Evolutionary conservation across 2,329 filamentous ascomycete genomes (phyloP).

Genomic region (Ilyonectria sp.): DNA sequence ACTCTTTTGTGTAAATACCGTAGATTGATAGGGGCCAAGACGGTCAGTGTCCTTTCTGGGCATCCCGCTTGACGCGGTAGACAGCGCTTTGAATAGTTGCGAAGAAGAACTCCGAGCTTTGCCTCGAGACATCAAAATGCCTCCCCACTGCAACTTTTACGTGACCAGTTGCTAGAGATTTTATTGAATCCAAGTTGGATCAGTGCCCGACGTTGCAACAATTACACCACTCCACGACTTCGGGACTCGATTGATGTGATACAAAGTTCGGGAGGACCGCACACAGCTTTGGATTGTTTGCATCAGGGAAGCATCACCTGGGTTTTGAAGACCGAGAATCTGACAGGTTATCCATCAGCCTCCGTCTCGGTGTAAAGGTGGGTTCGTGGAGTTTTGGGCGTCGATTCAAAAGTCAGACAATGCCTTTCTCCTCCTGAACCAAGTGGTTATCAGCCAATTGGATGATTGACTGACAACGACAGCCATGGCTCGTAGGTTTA

Average conservation of each 20-base stretch:
- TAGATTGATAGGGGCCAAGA: constrained; percentile 24
- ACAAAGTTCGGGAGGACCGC: too few relatives aligned
- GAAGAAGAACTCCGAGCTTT: constrained; percentile 14
- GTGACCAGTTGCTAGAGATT: not conserved
- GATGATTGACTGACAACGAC: constrained; percentile 45
- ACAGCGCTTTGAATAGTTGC: constrained; percentile 22
- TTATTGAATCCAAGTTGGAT: not conserved
- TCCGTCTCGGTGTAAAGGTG: not conserved
- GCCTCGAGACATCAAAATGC: not conserved
- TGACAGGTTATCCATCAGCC: constrained; percentile 36
- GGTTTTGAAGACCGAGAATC: constrained; percentile 4
- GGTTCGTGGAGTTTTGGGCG: not conserved
- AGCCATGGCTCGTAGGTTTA: constrained; percentile 56
- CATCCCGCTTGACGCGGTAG: constrained; percentile 31
- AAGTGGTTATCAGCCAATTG: constrained; percentile 44
- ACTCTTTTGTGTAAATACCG: constrained; percentile 31
- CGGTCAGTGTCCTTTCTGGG: constrained; percentile 20
- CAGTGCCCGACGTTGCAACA: not conserved
- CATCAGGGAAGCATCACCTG: not conserved
- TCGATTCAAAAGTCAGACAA: constrained; percentile 41
- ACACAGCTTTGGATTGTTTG: not conserved
- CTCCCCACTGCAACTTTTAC: not conserved
- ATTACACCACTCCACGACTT: not conserved
- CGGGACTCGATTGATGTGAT: too few relatives aligned
- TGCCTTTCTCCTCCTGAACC: constrained; percentile 47